Evolutionary conservation across 306 rosid species (phyloP).

Genomic region (Cicer judaicum): DNA sequence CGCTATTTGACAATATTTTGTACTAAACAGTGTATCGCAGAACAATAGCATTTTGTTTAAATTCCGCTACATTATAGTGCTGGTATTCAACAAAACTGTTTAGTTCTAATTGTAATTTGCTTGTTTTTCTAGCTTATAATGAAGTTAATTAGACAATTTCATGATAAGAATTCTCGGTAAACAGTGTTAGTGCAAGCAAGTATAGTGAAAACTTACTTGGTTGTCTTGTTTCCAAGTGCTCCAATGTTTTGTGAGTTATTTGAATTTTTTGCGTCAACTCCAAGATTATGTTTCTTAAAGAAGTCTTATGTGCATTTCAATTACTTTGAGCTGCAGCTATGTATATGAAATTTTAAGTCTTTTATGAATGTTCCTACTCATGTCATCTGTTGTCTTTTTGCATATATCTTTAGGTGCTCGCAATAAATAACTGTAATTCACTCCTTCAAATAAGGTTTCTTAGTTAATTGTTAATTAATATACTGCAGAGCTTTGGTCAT

Average conservation of each 20-base stretch:
- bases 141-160: constrained; percentile 9
- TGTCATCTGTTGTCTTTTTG: constrained; percentile 21
- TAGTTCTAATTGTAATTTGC: constrained; percentile 1
- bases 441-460: constrained; percentile 22
- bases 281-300: constrained; percentile 11
- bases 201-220: constrained; percentile 15
- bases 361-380: constrained; percentile 32
- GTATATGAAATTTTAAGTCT: constrained; percentile 36
- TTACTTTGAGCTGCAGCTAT: constrained; percentile 15
- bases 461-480: constrained; percentile 36
- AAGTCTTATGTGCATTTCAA: constrained; percentile 17
- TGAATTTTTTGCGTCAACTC: constrained; percentile 1
- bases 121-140: constrained; percentile 27
- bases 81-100: no score
- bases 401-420: constrained; percentile 3
- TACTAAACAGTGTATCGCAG: no score
- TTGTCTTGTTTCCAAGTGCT: constrained; percentile 28
- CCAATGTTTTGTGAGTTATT: constrained; percentile 6
- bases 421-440: constrained; percentile 12
- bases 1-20: no score
- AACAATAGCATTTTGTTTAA: no score
- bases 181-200: neutral
- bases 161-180: constrained; percentile 20
- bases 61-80: no score
- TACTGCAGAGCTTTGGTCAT: constrained; percentile 77